phyloP scores from a whole-genome alignment of 441 rosid species.

The Mallotus japonicus region DNA sequence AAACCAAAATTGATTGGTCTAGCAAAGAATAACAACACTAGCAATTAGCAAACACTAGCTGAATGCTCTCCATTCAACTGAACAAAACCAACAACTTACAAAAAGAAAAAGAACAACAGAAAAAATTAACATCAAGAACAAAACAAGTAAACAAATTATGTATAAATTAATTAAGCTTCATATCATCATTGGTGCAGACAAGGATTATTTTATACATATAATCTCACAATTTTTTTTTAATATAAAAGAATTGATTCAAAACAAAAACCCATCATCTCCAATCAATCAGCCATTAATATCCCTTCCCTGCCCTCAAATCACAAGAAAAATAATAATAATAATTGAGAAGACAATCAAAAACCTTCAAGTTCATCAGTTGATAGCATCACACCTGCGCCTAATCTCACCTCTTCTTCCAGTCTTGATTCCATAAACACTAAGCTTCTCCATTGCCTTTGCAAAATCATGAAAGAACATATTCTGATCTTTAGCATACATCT shows the following conservation, averaged over 20 bases:
- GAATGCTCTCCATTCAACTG: not conserved
- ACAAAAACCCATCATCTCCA: not conserved
- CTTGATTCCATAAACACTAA: constrained; percentile 52
- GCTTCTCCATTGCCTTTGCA: constrained; percentile 56
- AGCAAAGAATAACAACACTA: not conserved
- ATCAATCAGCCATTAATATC: not conserved
- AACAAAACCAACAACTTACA: not conserved
- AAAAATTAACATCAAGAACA: constrained; percentile 19
- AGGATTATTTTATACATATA: constrained; percentile 23
- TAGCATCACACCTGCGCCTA: constrained; percentile 58
- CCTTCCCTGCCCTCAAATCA: constrained; percentile 10
- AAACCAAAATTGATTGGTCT: no score
- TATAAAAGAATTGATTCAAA: constrained; percentile 21
- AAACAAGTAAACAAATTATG: constrained; percentile 16
- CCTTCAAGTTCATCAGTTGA: constrained; percentile 40
- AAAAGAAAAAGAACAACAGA: not conserved
- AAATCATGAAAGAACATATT: constrained; percentile 55
- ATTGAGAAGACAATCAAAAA: not conserved
- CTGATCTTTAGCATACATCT: constrained; percentile 53
- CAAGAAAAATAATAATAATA: not conserved
- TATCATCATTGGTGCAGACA: constrained; percentile 29
- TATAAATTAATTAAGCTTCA: constrained; percentile 25
- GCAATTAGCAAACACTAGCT: no score
- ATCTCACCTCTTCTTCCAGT: constrained; percentile 57
- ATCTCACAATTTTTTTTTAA: constrained; percentile 19